Percentiles rank a stretch among this genome's conserved stretches.
These are phyloP conservation scores for Tetrapisispora fleetii DNA, from an alignment of 805 yeast genomes.

Conservation along the genomic window DNA sequence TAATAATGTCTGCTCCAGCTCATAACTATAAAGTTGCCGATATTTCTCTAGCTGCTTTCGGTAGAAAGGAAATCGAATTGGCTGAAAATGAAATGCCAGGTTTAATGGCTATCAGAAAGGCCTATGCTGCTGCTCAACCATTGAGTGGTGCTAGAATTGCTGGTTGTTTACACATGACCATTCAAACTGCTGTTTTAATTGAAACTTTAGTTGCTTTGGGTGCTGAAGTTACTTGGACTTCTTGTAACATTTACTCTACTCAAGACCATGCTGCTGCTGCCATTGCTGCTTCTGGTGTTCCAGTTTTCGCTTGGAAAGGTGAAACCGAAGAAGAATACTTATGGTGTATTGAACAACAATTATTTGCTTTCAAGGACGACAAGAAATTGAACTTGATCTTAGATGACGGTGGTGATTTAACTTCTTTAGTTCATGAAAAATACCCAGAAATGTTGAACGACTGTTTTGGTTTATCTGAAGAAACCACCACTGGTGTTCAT, in stretches of 20 bases:
- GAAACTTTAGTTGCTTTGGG: slow-evolving; percentile 95
- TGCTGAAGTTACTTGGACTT: slow-evolving; percentile 99
- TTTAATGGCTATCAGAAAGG: slow-evolving; percentile 90
- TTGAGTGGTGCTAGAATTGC: slow-evolving; percentile 97
- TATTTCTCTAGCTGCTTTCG: slow-evolving; percentile 96
- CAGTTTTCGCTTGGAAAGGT: slow-evolving; percentile 99
- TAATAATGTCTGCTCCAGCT: slow-evolving; percentile 46
- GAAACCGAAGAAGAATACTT: slow-evolving; percentile 98
- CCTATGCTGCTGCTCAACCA: slow-evolving; percentile 86
- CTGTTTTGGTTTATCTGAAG: slow-evolving; percentile 95
- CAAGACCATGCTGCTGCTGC: slow-evolving; percentile 99
- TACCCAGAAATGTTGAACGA: slow-evolving; percentile 93
- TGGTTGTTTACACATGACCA: slow-evolving; percentile 98
- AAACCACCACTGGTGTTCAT: slow-evolving; percentile 99
- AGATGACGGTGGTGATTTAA: slow-evolving; percentile 99
- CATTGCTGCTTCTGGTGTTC: slow-evolving; percentile 97
- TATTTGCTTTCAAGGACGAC: slow-evolving; percentile 92
- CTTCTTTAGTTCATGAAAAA: slow-evolving; percentile 91
- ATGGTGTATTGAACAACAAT: slow-evolving; percentile 99
- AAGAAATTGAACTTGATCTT: slow-evolving; percentile 91
- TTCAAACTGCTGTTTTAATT: slow-evolving; percentile 96
- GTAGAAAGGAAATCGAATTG: slow-evolving; percentile 97
- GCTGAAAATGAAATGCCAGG: slow-evolving; percentile 99
- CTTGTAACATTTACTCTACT: slow-evolving; percentile 98
- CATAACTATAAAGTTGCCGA: slow-evolving; percentile 90